A percentile compares a stretch with the other conserved stretches of the same genome.
These are phyloP conservation scores for Rhodofomes roseus DNA, from an alignment of 1,284 basidiomycete genomes.

Conservation along the genomic window DNA sequence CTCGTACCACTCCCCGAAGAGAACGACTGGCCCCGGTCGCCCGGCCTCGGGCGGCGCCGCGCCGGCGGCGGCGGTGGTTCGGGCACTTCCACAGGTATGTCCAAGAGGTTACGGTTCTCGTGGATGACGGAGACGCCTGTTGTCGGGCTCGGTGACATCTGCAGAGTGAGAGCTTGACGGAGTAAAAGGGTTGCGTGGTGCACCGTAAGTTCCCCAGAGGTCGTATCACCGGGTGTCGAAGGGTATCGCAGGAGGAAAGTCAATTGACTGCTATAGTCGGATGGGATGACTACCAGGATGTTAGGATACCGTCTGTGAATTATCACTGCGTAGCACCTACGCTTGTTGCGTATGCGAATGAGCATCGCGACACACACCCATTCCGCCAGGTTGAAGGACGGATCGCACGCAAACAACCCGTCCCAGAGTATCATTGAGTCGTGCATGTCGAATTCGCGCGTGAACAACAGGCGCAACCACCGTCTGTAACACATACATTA, in stretches of 20 bases:
- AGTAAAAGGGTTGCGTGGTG: constrained; percentile 70
- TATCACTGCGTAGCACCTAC: constrained; percentile 41
- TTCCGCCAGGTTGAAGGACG: constrained; percentile 66
- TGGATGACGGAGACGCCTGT: constrained; percentile 73
- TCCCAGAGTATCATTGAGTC: constrained; percentile 88
- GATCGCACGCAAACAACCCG: constrained; percentile 83
- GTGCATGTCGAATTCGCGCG: constrained; percentile 77
- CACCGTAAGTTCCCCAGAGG: constrained; percentile 23
- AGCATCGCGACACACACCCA: constrained; percentile 93
- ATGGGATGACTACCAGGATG: constrained; percentile 63
- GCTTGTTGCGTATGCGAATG: constrained; percentile 81
- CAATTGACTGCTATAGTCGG: constrained; percentile 82
- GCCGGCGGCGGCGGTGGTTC: constrained; percentile 40
- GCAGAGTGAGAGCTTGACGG: constrained; percentile 77
- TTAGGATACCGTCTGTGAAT: not conserved
- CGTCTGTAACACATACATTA: constrained; percentile 46
- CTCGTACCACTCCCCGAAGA: constrained; percentile 15
- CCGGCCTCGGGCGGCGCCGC: constrained; percentile 31
- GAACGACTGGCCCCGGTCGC: constrained; percentile 26
- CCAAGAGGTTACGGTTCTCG: constrained; percentile 77
- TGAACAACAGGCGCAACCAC: constrained; percentile 88
- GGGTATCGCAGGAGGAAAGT: constrained; percentile 86
- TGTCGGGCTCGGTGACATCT: constrained; percentile 67
- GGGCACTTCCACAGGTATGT: constrained; percentile 64
- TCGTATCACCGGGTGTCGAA: constrained; percentile 31